Evolutionary conservation across 148 eudicot species (phyloP).

Genomic region (Heliamphora exappendiculata): DNA sequence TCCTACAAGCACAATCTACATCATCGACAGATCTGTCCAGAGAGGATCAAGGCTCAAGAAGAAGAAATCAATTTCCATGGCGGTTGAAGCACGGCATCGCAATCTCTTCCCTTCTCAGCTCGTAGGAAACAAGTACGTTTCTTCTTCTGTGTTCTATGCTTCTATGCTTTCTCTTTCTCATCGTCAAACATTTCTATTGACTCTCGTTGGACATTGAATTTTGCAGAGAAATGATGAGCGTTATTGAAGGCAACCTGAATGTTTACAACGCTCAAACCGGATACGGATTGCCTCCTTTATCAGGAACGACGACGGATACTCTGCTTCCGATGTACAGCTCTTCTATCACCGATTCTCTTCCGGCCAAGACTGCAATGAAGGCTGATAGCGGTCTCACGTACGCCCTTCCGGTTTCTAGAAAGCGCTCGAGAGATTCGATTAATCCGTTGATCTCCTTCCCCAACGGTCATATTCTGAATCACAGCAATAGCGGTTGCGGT

Average conservation of each 20-base stretch:
- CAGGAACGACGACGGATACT: conserved; percentile 26
- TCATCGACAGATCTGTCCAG: neutral
- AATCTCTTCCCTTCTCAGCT: conserved; percentile 31
- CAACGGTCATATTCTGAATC: conserved; percentile 9
- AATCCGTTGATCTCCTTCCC: conserved; percentile 14
- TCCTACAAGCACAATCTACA: neutral
- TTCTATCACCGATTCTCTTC: conserved; percentile 12
- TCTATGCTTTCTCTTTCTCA: neutral
- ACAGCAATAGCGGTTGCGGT: neutral
- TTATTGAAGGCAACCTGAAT: conserved; percentile 18
- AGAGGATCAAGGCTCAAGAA: neutral
- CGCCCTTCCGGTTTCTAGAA: conserved; percentile 33
- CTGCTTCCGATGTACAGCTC: conserved; percentile 29
- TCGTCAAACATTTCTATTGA: neutral
- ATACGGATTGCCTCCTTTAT: conserved; percentile 25
- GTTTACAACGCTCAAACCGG: conserved; percentile 10
- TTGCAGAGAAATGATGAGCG: conserved; percentile 22
- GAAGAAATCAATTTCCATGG: conserved; percentile 16
- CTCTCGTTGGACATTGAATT: neutral
- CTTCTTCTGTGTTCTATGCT: neutral
- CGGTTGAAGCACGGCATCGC: conserved; percentile 38
- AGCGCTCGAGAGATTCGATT: conserved; percentile 38
- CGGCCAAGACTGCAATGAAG: conserved; percentile 25
- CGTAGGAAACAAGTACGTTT: conserved; percentile 16
- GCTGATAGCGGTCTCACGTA: conserved; percentile 61